Base-by-base conservation (phyloP, 2,329 filamentous ascomycete species). In the Sporothrix humicola region DNA sequence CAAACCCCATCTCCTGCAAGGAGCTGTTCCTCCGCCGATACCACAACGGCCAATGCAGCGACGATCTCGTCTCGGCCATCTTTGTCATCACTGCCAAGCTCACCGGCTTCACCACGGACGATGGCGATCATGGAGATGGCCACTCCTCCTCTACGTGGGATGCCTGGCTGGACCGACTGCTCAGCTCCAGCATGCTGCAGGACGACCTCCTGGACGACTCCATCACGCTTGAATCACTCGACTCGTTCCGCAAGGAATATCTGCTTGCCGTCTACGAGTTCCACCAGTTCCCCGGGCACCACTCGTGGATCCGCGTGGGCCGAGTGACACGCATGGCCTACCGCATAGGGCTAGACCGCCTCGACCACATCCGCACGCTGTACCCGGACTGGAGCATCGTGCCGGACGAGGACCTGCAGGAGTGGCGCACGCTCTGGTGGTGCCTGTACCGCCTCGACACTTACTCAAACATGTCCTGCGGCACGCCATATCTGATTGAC, bases 371-470 rank as follows among this genome's bases (percentile, higher is more conserved):
- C 61, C 42, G 61, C 42, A 48, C 42, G 13, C n/a, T 23, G 61
- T 66, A 66, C 9, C 42, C 61, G 0, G 61, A 66, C 61, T 66
- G 61, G 61, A 26, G 42, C 20, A 26, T 17, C 0, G 42, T 66
- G 20, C 10, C 4, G 15, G 44, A 50, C n/a, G 10, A 66, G 6
- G 61, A 66, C 20, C 20, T 66, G 3, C 44, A 46, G n/a, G 61
- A 66, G 20, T 66, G 61, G 61, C 61, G 61, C 3, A 12, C 61
- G 42, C 61, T 66, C 5, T 66, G 61, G 61, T 66, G 61, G 61
- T 66, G 61, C 20, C 44, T 66, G 37, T 66, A 66, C 42, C 61
- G 61, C 61, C 61, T 66, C n/a, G 61, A 66, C 20, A 48, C 61
- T 1, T 66, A 66, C 61, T 48, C 61, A 9, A 66, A 66, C 42